These are phyloP conservation scores for Falciphora oryzae DNA, from an alignment of 2,329 filamentous ascomycete genomes.

Conservation along the genomic window DNA sequence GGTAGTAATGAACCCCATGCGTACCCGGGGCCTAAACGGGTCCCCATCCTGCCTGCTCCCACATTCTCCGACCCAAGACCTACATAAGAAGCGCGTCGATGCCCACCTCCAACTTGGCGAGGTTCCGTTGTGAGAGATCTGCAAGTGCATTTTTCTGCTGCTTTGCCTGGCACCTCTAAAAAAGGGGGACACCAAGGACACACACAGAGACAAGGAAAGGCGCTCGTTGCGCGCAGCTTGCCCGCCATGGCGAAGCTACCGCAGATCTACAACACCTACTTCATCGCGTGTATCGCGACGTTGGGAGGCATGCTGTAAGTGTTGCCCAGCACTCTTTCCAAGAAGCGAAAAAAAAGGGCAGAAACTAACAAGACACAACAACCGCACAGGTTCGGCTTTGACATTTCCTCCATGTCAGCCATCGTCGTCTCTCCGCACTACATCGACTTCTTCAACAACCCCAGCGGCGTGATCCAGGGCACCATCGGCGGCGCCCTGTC, in stretches of 20 bases:
- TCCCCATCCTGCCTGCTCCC: not conserved
- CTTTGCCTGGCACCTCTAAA: not conserved
- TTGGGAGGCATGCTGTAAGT: conserved; percentile 42
- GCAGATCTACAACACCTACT: conserved; percentile 49
- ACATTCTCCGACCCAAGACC: not conserved
- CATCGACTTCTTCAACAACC: conserved; percentile 45
- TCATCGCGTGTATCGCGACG: conserved; percentile 45
- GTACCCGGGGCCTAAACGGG: not conserved
- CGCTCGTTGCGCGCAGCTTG: not conserved
- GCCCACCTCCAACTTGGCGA: not conserved
- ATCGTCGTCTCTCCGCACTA: conserved; percentile 48
- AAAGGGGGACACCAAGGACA: not conserved
- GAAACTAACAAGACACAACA: not conserved
- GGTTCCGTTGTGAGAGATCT: not conserved
- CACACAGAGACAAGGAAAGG: not conserved
- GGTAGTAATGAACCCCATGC: not conserved
- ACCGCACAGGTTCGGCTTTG: conserved; percentile 40
- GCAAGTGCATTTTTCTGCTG: not conserved
- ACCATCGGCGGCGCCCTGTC: conserved; percentile 47
- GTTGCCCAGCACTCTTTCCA: not conserved
- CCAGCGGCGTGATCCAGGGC: conserved; percentile 39
- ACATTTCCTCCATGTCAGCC: conserved; percentile 53
- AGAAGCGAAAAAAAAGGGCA: not conserved
- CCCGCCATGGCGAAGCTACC: conserved; percentile 28
- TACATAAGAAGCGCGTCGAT: not conserved